A percentile compares a stretch with the other conserved stretches of the same genome.
Evolutionary conservation across 2,329 filamentous ascomycete genomes (phyloP).

Genomic region (Colletotrichum liaoningense): DNA sequence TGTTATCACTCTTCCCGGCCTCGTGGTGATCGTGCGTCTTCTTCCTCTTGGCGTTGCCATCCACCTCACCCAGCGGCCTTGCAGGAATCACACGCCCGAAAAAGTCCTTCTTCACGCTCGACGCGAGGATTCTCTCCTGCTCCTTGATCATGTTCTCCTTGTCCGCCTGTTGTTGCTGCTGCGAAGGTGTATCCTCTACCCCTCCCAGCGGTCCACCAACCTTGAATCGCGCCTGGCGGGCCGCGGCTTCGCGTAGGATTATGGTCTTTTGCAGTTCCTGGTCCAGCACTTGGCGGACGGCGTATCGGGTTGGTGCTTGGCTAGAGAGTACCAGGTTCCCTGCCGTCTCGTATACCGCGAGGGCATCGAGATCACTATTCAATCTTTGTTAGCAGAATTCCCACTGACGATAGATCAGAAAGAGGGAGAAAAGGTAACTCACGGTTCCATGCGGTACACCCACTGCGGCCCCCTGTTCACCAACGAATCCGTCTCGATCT

Average conservation of each 20-base stretch:
- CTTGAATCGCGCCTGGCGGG: constrained; percentile 73
- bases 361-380: constrained; percentile 75
- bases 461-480: constrained; percentile 73
- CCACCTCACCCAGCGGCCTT: constrained; percentile 51
- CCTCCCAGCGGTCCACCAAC: constrained; percentile 48
- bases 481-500: constrained; percentile 76
- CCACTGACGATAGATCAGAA: neutral
- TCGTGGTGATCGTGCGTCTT: constrained; percentile 44
- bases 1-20: constrained; percentile 49
- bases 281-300: constrained; percentile 91
- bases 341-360: constrained; percentile 80
- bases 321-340: constrained; percentile 64
- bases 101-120: constrained; percentile 79
- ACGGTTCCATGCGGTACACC: constrained; percentile 96
- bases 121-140: constrained; percentile 45
- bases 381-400: constrained; percentile 19
- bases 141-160: constrained; percentile 52
- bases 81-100: constrained; percentile 79
- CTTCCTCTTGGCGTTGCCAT: constrained; percentile 47
- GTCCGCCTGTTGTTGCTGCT: constrained; percentile 46
- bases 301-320: constrained; percentile 84
- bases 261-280: constrained; percentile 86
- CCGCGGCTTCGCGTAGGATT: constrained; percentile 72
- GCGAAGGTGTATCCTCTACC: constrained; percentile 38
- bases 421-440: constrained; percentile 52